Evolutionary conservation across 768 basidiomycete species (phyloP).

Genomic region (Chalciporus pseudorubinellus): DNA sequence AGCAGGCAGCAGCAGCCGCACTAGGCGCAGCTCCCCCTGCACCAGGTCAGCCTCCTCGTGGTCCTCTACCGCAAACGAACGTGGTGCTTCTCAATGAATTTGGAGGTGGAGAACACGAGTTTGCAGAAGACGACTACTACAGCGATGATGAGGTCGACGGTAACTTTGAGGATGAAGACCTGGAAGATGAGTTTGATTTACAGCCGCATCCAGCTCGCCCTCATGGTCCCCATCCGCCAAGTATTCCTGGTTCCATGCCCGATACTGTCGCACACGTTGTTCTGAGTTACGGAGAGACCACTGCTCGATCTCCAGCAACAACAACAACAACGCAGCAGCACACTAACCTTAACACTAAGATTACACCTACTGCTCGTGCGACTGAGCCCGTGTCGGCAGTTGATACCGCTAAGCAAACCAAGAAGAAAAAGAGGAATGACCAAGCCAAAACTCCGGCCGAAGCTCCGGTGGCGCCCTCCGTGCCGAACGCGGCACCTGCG

Average conservation of each 20-base stretch:
- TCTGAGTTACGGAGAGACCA: slow-evolving; percentile 39
- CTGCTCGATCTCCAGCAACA: slow-evolving; percentile 13
- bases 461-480: slow-evolving; percentile 24
- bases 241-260: slow-evolving; percentile 15
- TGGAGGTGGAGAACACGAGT: slow-evolving; percentile 35
- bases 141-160: slow-evolving; percentile 48
- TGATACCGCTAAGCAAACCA: slow-evolving; percentile 26
- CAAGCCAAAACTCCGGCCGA: slow-evolving; percentile 21
- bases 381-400: slow-evolving; percentile 19
- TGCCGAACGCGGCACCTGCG: slow-evolving; percentile 28
- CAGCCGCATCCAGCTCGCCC: slow-evolving; percentile 25
- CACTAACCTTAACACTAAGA: slow-evolving; percentile 27
- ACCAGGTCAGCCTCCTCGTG: slow-evolving; percentile 33
- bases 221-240: slow-evolving; percentile 12
- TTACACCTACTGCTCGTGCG: slow-evolving; percentile 23
- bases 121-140: slow-evolving; percentile 43
- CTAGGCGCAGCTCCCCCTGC: slow-evolving; percentile 29
- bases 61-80: slow-evolving; percentile 31
- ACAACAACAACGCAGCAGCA: slow-evolving; percentile 9
- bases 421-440: slow-evolving; percentile 48
- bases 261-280: slow-evolving; percentile 38
- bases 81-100: slow-evolving; percentile 41
- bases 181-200: slow-evolving; percentile 31
- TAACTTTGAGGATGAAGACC: slow-evolving; percentile 39
- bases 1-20: slow-evolving; percentile 43